phyloP scores from a whole-genome alignment of 805 yeast genomes.

The Starmerella apis region DNA sequence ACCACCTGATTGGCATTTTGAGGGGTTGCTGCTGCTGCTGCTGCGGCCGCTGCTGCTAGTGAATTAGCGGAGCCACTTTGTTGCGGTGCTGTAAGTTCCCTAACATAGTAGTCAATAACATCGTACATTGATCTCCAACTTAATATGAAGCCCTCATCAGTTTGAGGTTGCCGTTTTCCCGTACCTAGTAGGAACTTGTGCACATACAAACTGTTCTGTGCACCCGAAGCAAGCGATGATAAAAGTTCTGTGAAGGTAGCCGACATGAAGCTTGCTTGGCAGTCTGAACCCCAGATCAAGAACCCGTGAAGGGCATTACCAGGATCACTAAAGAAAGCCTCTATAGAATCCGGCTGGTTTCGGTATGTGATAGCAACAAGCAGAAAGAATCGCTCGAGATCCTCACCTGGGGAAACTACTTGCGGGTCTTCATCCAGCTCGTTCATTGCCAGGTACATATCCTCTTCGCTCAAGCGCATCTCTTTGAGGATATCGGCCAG shows the following conservation, averaged over 20 bases:
- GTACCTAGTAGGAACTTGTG: slow-evolving; percentile 44
- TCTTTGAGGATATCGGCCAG: slow-evolving; percentile 35
- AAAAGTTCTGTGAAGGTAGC: slow-evolving; percentile 73
- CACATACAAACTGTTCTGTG: slow-evolving; percentile 28
- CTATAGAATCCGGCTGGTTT: slow-evolving; percentile 47
- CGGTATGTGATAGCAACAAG: slow-evolving; percentile 60
- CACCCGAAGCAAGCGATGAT: slow-evolving; percentile 48
- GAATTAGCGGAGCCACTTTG: neutral
- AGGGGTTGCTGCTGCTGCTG: neutral
- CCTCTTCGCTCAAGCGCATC: slow-evolving; percentile 35
- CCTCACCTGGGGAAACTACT: slow-evolving; percentile 49
- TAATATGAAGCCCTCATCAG: slow-evolving; percentile 38
- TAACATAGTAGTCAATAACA: slow-evolving; percentile 16
- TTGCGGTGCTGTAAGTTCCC: slow-evolving; percentile 8
- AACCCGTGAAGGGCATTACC: slow-evolving; percentile 66
- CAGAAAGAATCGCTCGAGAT: slow-evolving; percentile 76
- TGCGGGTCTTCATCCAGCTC: slow-evolving; percentile 14
- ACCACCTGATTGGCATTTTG: neutral
- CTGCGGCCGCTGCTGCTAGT: neutral
- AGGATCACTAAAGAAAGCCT: slow-evolving; percentile 56
- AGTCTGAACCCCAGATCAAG: slow-evolving; percentile 75
- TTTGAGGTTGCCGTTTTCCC: neutral
- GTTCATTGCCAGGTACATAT: slow-evolving; percentile 27
- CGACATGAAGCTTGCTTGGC: slow-evolving; percentile 61
- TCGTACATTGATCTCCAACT: slow-evolving; percentile 21